Conservation (phyloP, 805 yeast genomes). For the Teunomyces stri region DNA sequence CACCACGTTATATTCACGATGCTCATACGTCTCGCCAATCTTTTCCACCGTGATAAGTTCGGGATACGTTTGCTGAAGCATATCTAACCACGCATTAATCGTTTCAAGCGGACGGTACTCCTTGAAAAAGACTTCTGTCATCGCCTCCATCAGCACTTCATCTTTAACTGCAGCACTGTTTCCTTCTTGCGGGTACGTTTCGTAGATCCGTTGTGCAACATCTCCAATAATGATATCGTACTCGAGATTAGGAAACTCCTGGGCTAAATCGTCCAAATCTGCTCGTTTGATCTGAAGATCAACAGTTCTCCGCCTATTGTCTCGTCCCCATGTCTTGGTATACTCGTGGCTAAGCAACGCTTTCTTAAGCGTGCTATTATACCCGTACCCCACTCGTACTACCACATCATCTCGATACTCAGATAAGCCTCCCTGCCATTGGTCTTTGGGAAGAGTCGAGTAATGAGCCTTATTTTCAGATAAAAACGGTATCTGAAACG, state of each 20-base stretch:
- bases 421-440: conserved; percentile 39
- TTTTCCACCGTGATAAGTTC: conserved; percentile 58
- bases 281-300: conserved; percentile 39
- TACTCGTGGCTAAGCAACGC: conserved; percentile 15
- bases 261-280: conserved; percentile 20
- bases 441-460: conserved; percentile 20
- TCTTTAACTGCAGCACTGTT: conserved; percentile 12
- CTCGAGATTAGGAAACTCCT: conserved; percentile 20
- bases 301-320: conserved; percentile 37
- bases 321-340: conserved; percentile 48
- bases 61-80: conserved; percentile 61
- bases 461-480: conserved; percentile 23
- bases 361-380: conserved; percentile 14
- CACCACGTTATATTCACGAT: conserved; percentile 64
- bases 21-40: conserved; percentile 76
- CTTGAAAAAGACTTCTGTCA: conserved; percentile 60
- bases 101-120: conserved; percentile 67
- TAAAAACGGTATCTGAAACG: conserved; percentile 5
- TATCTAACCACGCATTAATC: conserved; percentile 69
- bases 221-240: conserved; percentile 51
- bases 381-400: conserved; percentile 37
- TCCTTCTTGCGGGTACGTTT: conserved; percentile 46
- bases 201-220: conserved; percentile 54
- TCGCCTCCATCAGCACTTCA: neutral
- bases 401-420: conserved; percentile 46